phyloP scores from a whole-genome alignment of 768 basidiomycete species.

The Suillus bovinus region DNA sequence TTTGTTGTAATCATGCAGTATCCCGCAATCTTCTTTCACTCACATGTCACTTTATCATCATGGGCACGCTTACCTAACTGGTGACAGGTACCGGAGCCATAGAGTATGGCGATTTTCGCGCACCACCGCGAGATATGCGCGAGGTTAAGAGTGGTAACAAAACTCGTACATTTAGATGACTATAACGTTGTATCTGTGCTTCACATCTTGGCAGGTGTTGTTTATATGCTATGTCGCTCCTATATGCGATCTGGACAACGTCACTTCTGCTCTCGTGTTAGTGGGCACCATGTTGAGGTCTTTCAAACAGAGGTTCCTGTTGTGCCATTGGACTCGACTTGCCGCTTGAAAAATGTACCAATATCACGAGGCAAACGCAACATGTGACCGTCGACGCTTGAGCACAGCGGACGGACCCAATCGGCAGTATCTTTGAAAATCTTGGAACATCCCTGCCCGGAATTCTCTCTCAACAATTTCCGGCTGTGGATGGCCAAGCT shows the following conservation, averaged over 20 bases:
- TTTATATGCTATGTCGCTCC: slow-evolving; percentile 2
- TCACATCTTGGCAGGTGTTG: slow-evolving; percentile 4
- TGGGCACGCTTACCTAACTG: slow-evolving; percentile 11
- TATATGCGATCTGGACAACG: not conserved
- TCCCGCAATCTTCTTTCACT: not conserved
- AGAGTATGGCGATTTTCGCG: slow-evolving; percentile 59
- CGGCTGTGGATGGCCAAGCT: not conserved
- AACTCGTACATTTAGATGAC: slow-evolving; percentile 66
- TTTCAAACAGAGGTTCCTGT: not conserved
- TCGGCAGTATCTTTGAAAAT: not conserved
- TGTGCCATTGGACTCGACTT: slow-evolving; percentile 3
- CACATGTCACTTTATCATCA: not conserved
- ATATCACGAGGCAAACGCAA: not conserved
- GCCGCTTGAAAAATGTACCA: not conserved
- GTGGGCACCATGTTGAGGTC: not conserved
- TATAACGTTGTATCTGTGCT: slow-evolving; percentile 4
- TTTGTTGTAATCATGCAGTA: not conserved
- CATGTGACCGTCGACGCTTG: not conserved
- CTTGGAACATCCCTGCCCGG: not conserved
- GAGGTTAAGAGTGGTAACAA: slow-evolving; percentile 71
- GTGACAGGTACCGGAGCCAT: slow-evolving; percentile 37
- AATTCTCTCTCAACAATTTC: not conserved
- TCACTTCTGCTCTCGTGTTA: not conserved
- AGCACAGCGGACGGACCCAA: not conserved
- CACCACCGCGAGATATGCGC: slow-evolving; percentile 62